Conservation (phyloP, 2,329 filamentous ascomycete species). For the Penicillium sp. region DNA sequence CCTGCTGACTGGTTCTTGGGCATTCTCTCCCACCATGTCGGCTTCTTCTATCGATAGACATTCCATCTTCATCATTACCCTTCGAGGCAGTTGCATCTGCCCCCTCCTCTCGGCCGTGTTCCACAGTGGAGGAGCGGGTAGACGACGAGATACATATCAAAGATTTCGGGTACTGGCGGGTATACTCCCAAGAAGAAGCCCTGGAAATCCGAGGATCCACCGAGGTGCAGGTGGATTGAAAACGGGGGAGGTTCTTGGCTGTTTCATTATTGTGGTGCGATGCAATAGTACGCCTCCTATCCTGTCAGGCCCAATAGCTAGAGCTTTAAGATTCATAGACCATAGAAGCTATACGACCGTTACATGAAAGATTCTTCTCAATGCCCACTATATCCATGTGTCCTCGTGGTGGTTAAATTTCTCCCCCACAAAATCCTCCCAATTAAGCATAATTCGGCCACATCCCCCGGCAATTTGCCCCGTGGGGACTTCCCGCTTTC, state of each 20-base stretch:
- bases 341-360: not conserved
- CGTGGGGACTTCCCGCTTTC: not conserved
- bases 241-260: not conserved
- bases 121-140: conserved; percentile 4
- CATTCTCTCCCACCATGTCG: not conserved
- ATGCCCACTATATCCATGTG: not conserved
- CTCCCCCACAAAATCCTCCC: not conserved
- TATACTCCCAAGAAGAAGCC: conserved; percentile 1
- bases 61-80: not conserved
- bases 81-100: conserved; percentile 4
- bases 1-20: not conserved
- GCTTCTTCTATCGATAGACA: not conserved
- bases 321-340: not conserved
- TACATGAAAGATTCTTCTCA: not conserved
- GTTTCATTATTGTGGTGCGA: not conserved
- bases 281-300: not conserved
- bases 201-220: conserved; percentile 2
- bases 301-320: not conserved
- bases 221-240: not conserved
- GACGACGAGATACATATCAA: not conserved
- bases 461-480: not conserved
- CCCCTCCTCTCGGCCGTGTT: not conserved
- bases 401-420: not conserved
- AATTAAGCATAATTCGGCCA: conserved; percentile 12
- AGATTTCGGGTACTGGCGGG: conserved; percentile 18